Percentiles rank a stretch among this genome's conserved stretches.
These are phyloP conservation scores for Scheffersomyces segobiensis DNA, from an alignment of 1,139 yeast genomes.

Conservation along the genomic window DNA sequence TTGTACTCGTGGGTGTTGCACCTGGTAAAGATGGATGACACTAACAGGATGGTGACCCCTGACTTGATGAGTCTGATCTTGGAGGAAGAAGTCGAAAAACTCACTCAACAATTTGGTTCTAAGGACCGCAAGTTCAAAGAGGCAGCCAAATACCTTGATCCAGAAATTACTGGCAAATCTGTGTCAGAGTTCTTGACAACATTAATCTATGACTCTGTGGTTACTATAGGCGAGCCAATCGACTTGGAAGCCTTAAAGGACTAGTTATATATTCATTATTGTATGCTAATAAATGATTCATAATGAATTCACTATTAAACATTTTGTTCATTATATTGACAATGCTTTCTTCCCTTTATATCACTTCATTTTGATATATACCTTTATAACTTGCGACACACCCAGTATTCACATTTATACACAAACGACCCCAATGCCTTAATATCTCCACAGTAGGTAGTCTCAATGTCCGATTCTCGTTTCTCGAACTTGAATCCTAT, in stretches of 20 bases:
- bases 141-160: constrained; percentile 17
- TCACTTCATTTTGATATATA: neutral
- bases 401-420: constrained; percentile 76
- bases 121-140: constrained; percentile 13
- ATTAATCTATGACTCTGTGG: constrained; percentile 59
- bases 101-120: constrained; percentile 3
- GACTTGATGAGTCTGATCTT: constrained; percentile 10
- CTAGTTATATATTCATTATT: neutral
- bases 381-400: constrained; percentile 38
- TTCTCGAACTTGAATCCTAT: constrained; percentile 57
- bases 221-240: constrained; percentile 12
- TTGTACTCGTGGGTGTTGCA: constrained; percentile 19
- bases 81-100: constrained; percentile 12
- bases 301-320: neutral
- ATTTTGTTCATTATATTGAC: no score
- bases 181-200: constrained; percentile 20
- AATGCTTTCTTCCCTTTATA: neutral
- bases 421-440: constrained; percentile 56
- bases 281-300: neutral
- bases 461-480: constrained; percentile 43
- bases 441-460: constrained; percentile 59
- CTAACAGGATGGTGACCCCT: constrained; percentile 11
- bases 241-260: constrained; percentile 11
- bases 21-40: constrained; percentile 13
- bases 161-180: constrained; percentile 18